Evolutionary conservation across 2,329 filamentous ascomycete species (phyloP), one percentile per base, ranked within the genome.

Genomic region (Coniochaeta sp.): DNA sequence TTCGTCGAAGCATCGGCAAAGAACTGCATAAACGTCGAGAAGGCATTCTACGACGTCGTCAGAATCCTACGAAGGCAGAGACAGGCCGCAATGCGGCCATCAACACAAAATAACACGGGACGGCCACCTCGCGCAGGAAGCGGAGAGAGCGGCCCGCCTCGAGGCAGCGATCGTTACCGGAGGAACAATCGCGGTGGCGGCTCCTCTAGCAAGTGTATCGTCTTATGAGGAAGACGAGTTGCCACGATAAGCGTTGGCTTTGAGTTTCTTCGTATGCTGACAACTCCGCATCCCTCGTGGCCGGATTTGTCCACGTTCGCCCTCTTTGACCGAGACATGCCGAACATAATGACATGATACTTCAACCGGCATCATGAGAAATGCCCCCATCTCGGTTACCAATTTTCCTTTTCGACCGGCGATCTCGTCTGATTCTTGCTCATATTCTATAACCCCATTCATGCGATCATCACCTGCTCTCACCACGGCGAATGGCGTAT

Each of bases 1-100:
- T 98, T 98, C 69, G 92, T 97, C 67, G 93, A 98, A 75, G 93
- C 93, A 1, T 97, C 93, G 7, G 93, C 93, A 38, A 97, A 97
- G 79, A 97, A 96, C 73, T 96, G 93, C 77, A 92, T 97, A 80
- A 97, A 98, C 70, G 93, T 97, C 59, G 95, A 96, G 75, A 98
- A 96, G 81, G 93, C 92, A 34, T 98, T 99, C 72, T 98, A 96
- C 76, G 95, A 99, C 71, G 95, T 99, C 8, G 95, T 98, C 59
- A 82, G 95, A 67, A 90, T 95, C 73, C 80, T 99, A 65, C 88
- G 95, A 67, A 86, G 90, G 60, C 71, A 75, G 66, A 68, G 71
- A 60, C 67, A 70, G 62, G 60, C 67, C 58, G 62, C 67, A 33
- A 34, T 63, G 40, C 63, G 65, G 60, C 66, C 67, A 33, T 61